Percentiles rank a stretch among this genome's conserved stretches.
Conservation (phyloP, 306 rosid genomes). For the Dalbergia cochinchinensis region DNA sequence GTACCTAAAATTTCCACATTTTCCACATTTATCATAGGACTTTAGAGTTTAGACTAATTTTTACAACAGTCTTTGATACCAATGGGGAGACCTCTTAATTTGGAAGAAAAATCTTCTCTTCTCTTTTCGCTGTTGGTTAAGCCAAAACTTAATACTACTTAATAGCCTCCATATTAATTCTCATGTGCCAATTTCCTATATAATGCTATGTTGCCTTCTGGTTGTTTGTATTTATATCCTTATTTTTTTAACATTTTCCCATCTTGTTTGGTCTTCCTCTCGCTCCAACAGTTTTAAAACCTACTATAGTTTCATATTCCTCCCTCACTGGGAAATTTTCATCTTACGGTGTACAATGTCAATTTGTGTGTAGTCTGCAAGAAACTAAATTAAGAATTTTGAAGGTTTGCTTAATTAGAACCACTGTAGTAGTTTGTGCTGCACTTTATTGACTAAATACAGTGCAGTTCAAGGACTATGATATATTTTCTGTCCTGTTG, state of each 20-base stretch:
- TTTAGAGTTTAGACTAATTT: neutral
- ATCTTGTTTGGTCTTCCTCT: conserved; percentile 11
- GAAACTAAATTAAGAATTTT: conserved; percentile 4
- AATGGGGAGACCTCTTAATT: conserved; percentile 1
- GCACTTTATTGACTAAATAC: conserved; percentile 13
- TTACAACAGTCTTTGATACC: neutral
- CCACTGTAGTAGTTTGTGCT: conserved; percentile 22
- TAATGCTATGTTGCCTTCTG: conserved; percentile 3
- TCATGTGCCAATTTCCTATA: conserved; percentile 15
- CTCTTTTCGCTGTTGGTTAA: neutral
- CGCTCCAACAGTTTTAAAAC: neutral
- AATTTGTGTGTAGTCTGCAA: conserved; percentile 11
- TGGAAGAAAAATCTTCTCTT: neutral
- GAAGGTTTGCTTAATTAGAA: conserved; percentile 10
- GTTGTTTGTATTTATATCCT: conserved; percentile 17
- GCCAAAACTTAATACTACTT: neutral
- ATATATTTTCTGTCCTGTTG: conserved; percentile 1
- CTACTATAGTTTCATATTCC: neutral
- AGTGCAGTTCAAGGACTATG: neutral
- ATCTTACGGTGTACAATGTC: neutral
- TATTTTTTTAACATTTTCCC: neutral
- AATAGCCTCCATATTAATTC: conserved; percentile 7
- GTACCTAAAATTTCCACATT: conserved; percentile 46
- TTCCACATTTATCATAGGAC: neutral
- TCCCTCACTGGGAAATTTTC: conserved; percentile 20